These are phyloP conservation scores for Lathyrus sativus DNA, from an alignment of 306 rosid species.

Conservation along the genomic window DNA sequence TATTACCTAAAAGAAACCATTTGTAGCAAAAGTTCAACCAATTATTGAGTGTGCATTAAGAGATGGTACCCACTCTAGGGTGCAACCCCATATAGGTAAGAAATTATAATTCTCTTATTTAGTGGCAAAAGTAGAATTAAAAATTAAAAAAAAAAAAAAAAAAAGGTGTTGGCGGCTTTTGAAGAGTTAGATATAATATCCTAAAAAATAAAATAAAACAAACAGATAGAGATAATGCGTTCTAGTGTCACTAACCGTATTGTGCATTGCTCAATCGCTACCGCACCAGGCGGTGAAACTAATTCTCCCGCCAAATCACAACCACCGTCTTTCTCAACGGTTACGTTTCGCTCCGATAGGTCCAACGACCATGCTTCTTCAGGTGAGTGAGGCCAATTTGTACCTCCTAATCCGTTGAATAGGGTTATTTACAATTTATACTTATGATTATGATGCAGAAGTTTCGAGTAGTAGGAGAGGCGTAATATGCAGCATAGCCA, in stretches of 20 bases:
- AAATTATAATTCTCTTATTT: no score
- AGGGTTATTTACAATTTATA: not conserved
- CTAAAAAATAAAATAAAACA: not conserved
- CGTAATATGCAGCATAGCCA: constrained; percentile 52
- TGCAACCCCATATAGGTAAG: no score
- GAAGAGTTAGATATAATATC: not conserved
- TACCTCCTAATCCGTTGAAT: not conserved
- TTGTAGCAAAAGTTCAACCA: no score
- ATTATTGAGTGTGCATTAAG: no score
- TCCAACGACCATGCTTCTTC: constrained; percentile 27
- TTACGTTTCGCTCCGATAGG: constrained; percentile 41
- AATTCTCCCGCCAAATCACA: constrained; percentile 54
- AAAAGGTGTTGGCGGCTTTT: no score
- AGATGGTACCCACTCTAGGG: no score
- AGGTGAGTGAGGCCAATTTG: constrained; percentile 21
- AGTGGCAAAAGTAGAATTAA: no score
- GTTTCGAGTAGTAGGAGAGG: constrained; percentile 55
- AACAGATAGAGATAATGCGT: constrained; percentile 41
- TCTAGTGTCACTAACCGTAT: constrained; percentile 40
- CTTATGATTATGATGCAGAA: constrained; percentile 5
- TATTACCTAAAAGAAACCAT: no score
- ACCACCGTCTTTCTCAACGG: constrained; percentile 38
- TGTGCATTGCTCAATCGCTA: constrained; percentile 40
- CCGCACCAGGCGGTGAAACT: constrained; percentile 33
- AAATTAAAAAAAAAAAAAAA: no score